Evolutionary conservation across 169 alveolate species (phyloP).

Genomic region (Sarcocystis neurona): DNA sequence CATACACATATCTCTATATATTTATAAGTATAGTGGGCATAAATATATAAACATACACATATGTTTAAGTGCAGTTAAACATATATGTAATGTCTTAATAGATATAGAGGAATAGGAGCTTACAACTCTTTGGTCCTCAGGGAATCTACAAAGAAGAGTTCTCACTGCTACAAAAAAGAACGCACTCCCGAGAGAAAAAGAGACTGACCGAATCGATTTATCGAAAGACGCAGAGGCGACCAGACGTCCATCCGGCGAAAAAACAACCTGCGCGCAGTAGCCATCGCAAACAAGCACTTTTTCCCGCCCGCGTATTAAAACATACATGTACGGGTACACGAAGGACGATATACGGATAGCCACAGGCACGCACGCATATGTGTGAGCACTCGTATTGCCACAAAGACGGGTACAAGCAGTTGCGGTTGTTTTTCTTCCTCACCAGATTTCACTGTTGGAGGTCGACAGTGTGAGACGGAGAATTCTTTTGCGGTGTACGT

Average conservation of each 20-base stretch:
- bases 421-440: too few relatives aligned
- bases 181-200: background rate
- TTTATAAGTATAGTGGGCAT: background rate
- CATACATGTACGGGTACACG: background rate
- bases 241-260: conserved; percentile 96
- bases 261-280: conserved; percentile 69
- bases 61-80: background rate
- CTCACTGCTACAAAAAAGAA: background rate
- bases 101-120: background rate
- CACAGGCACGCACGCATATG: too few relatives aligned
- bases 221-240: conserved; percentile 98
- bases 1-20: background rate
- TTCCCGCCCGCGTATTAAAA: background rate
- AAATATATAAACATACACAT: too few relatives aligned
- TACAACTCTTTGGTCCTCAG: background rate
- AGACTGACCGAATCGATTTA: conserved; percentile 85
- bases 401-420: too few relatives aligned
- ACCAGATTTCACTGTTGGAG: too few relatives aligned
- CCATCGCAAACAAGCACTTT: background rate
- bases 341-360: too few relatives aligned
- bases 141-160: background rate
- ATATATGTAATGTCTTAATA: background rate
- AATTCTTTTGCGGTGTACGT: too few relatives aligned
- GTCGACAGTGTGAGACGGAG: too few relatives aligned
- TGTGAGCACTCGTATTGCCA: too few relatives aligned